phyloP scores from a whole-genome alignment of 225 moss, liverwort and hornwort species.

The Marchantia polymorpha region DNA sequence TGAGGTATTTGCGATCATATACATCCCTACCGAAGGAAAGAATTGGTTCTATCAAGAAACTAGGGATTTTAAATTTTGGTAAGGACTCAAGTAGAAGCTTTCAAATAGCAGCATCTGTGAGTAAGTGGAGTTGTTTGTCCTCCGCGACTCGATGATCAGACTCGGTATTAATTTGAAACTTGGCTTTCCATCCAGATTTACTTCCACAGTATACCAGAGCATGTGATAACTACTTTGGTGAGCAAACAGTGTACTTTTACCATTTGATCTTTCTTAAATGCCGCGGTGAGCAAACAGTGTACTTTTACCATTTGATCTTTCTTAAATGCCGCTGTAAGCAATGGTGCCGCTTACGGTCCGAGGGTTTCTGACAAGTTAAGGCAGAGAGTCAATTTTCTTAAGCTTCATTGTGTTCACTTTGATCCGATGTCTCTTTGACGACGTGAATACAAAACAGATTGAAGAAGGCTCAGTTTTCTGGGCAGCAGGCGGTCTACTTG shows the following conservation, averaged over 20 bases:
- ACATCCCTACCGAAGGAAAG: neutral
- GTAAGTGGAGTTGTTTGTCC: neutral
- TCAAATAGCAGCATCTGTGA: neutral
- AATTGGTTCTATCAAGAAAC: neutral
- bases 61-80: neutral
- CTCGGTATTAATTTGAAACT: neutral
- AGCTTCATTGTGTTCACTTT: neutral
- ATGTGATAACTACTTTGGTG: slow-evolving; percentile 42
- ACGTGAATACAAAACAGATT: slow-evolving; percentile 22
- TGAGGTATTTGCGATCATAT: slow-evolving; percentile 27
- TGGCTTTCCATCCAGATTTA: slow-evolving; percentile 28
- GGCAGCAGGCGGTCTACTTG: slow-evolving; percentile 84
- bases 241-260: neutral
- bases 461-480: slow-evolving; percentile 80
- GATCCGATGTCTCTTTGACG: neutral
- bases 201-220: slow-evolving; percentile 48
- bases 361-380: neutral
- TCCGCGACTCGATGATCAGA: neutral
- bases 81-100: neutral
- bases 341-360: too few relatives aligned
- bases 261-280: neutral
- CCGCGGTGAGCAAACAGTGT: slow-evolving; percentile 22
- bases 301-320: neutral
- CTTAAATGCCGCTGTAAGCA: neutral
- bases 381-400: neutral